Evolutionary conservation across 352 stramenopile species (phyloP).

Genomic region (Phytophthora palmivora): DNA sequence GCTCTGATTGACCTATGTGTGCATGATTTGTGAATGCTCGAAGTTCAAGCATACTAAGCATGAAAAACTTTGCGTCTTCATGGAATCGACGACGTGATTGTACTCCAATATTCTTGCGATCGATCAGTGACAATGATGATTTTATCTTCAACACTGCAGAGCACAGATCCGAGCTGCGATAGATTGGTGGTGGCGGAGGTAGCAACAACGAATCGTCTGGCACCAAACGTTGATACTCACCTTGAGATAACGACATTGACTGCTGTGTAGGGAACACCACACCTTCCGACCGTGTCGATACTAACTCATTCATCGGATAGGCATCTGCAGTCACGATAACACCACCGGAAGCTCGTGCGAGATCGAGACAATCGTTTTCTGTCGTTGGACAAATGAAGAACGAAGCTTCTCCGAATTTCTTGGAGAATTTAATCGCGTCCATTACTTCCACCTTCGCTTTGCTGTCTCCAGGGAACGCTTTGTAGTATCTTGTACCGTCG

Average conservation of each 20-base stretch:
- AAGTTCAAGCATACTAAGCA: conserved; percentile 46
- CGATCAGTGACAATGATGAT: conserved; percentile 17
- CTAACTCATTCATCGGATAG: conserved; percentile 73
- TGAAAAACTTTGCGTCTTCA: conserved; percentile 60
- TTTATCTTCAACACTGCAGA: conserved; percentile 22
- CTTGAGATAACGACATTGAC: conserved; percentile 1
- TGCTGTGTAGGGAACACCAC: conserved; percentile 28
- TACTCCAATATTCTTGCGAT: conserved; percentile 34
- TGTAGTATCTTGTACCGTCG: conserved; percentile 26
- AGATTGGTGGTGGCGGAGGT: conserved; percentile 10
- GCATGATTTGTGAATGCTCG: conserved; percentile 25
- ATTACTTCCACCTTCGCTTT: conserved; percentile 36
- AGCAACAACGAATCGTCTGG: conserved; percentile 25
- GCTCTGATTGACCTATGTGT: conserved; percentile 1
- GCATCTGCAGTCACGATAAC: conserved; percentile 57
- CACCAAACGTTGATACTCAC: conserved; percentile 20
- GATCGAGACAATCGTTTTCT: conserved; percentile 71
- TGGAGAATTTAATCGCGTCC: conserved; percentile 43
- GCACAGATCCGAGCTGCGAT: conserved; percentile 28
- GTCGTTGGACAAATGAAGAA: conserved; percentile 69
- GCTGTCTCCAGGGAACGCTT: conserved; percentile 27
- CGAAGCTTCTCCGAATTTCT: conserved; percentile 44
- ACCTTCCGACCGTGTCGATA: conserved; percentile 18
- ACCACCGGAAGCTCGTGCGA: conserved; percentile 51
- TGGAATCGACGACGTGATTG: conserved; percentile 51